Conservation (phyloP, 768 basidiomycete species). For the Sutorius australiensis region DNA sequence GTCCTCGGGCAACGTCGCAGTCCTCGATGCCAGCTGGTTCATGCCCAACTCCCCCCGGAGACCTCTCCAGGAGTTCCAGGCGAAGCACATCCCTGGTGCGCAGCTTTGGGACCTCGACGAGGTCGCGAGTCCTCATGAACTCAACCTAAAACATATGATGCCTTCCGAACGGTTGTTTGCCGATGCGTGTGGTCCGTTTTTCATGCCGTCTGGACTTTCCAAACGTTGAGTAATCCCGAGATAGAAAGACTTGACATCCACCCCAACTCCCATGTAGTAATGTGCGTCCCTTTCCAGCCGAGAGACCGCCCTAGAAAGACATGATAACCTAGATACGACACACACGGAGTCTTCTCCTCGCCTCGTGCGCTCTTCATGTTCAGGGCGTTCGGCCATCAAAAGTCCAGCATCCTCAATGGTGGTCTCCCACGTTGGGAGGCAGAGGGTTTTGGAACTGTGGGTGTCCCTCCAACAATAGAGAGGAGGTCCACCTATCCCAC, state of each 20-base stretch:
- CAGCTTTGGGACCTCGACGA: slow-evolving; percentile 78
- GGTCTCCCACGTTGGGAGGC: slow-evolving; percentile 81
- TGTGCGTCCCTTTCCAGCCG: slow-evolving; percentile 44
- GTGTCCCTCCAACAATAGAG: slow-evolving; percentile 23
- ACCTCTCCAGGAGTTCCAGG: slow-evolving; percentile 62
- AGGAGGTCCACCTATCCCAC: slow-evolving; percentile 42
- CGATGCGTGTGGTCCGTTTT: slow-evolving; percentile 67
- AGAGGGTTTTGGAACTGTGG: slow-evolving; percentile 56
- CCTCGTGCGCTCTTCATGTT: slow-evolving; percentile 95
- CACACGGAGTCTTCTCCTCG: slow-evolving; percentile 85
- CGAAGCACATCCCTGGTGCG: slow-evolving; percentile 66
- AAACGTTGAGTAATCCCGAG: slow-evolving; percentile 16
- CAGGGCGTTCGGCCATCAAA: slow-evolving; percentile 82
- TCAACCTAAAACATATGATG: slow-evolving; percentile 94
- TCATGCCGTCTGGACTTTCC: slow-evolving; percentile 3
- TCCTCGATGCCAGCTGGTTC: slow-evolving; percentile 85
- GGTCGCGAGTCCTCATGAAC: slow-evolving; percentile 66
- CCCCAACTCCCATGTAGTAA: slow-evolving; percentile 72
- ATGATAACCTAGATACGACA: slow-evolving; percentile 65
- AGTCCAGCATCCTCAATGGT: slow-evolving; percentile 88
- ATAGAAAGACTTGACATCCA: slow-evolving; percentile 70
- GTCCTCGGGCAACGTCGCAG: slow-evolving; percentile 30
- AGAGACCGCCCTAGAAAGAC: slow-evolving; percentile 5
- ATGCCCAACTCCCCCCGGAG: slow-evolving; percentile 86
- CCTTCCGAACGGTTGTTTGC: slow-evolving; percentile 70